These are phyloP conservation scores for Phytophthora sp. DNA, from an alignment of 352 stramenopile genomes.

Conservation along the genomic window DNA sequence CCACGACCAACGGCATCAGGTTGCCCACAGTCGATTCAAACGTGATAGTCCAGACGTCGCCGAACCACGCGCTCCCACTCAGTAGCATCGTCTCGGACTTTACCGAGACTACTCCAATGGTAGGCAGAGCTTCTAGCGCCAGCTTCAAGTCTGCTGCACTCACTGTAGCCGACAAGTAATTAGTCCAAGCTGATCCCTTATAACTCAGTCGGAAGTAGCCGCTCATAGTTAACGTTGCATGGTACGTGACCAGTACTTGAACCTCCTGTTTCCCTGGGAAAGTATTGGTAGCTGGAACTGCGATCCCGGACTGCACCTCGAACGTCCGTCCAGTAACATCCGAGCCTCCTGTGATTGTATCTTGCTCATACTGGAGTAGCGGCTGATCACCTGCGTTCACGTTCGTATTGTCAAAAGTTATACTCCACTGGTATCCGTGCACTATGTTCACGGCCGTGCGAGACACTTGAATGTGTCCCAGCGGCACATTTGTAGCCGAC, in stretches of 20 bases:
- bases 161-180: slow-evolving; percentile 57
- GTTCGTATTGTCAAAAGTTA: slow-evolving; percentile 65
- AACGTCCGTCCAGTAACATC: slow-evolving; percentile 52
- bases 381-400: slow-evolving; percentile 62
- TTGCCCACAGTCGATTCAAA: slow-evolving; percentile 79
- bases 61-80: slow-evolving; percentile 35
- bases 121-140: slow-evolving; percentile 68
- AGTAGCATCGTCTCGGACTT: slow-evolving; percentile 31
- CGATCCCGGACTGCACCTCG: slow-evolving; percentile 55
- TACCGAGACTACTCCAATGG: slow-evolving; percentile 63
- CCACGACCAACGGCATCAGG: slow-evolving; percentile 50
- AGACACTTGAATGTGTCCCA: slow-evolving; percentile 65
- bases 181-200: slow-evolving; percentile 73
- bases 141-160: slow-evolving; percentile 50
- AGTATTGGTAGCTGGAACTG: slow-evolving; percentile 33
- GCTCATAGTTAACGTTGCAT: slow-evolving; percentile 41
- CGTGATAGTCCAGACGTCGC: slow-evolving; percentile 77
- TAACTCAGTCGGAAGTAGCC: slow-evolving; percentile 83
- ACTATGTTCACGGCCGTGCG: slow-evolving; percentile 58
- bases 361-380: slow-evolving; percentile 58
- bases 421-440: slow-evolving; percentile 77
- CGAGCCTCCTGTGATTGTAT: slow-evolving; percentile 21
- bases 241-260: slow-evolving; percentile 73
- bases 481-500: slow-evolving; percentile 23
- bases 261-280: slow-evolving; percentile 76